Evolutionary conservation across 2,329 filamentous ascomycete genomes (phyloP).

Genomic region (Hortaea sp.): DNA sequence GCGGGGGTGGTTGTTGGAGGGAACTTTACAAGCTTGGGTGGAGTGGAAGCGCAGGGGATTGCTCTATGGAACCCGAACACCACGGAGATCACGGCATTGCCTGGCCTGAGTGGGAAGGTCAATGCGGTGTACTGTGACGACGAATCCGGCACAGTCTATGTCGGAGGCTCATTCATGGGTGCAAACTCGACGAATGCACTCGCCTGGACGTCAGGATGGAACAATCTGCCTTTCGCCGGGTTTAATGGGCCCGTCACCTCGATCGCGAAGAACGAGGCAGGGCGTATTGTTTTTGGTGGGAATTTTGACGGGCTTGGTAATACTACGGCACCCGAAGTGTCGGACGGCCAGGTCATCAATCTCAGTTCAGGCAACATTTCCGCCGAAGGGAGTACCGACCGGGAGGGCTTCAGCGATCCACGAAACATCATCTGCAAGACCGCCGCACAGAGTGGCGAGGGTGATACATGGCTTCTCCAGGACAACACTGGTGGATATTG

Average conservation of each 20-base stretch:
- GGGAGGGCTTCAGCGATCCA: constrained; percentile 61
- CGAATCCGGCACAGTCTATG: constrained; percentile 68
- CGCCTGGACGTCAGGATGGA: constrained; percentile 68
- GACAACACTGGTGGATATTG: constrained; percentile 71
- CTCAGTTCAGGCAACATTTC: constrained; percentile 67
- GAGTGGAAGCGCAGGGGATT: constrained; percentile 63
- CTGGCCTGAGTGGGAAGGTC: constrained; percentile 75
- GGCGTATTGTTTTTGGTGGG: constrained; percentile 86
- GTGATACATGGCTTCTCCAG: constrained; percentile 71
- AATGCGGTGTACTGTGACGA: constrained; percentile 74
- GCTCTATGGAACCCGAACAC: constrained; percentile 71
- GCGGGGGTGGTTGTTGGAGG: constrained; percentile 77
- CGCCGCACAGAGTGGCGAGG: constrained; percentile 53
- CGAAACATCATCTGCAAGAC: constrained; percentile 75
- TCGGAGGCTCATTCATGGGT: constrained; percentile 76
- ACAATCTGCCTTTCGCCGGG: constrained; percentile 76
- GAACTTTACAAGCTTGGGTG: constrained; percentile 87
- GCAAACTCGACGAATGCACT: constrained; percentile 83
- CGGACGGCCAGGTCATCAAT: constrained; percentile 69
- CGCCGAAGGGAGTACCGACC: constrained; percentile 51
- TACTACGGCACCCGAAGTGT: constrained; percentile 54
- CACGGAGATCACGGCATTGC: constrained; percentile 58
- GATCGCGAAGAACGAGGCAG: constrained; percentile 69
- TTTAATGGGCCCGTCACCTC: constrained; percentile 89
- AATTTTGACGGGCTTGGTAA: constrained; percentile 84